A percentile compares a stretch with the other conserved stretches of the same genome.
These are phyloP conservation scores for Pythium grandisporangium DNA, from an alignment of 352 stramenopile species.

Conservation along the genomic window DNA sequence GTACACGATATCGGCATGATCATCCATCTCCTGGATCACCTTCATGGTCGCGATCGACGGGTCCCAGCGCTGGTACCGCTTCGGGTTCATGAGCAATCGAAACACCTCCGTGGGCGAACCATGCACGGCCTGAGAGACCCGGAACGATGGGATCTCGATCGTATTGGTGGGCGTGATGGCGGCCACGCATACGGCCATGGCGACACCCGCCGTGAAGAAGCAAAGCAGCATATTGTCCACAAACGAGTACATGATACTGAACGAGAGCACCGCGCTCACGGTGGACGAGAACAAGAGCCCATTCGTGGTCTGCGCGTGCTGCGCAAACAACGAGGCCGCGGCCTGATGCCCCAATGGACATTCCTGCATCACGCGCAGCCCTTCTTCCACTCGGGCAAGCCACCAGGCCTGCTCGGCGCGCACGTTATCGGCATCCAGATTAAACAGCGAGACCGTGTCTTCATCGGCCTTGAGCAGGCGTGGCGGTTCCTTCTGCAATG, in stretches of 20 bases:
- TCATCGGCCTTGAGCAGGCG: conserved; percentile 70
- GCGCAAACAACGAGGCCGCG: conserved; percentile 66
- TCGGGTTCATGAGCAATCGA: conserved; percentile 76
- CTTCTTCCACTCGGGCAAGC: conserved; percentile 74
- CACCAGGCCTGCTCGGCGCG: conserved; percentile 82
- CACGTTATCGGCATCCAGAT: conserved; percentile 77
- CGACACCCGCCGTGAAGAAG: conserved; percentile 53
- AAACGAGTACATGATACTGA: conserved; percentile 85
- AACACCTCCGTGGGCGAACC: conserved; percentile 81
- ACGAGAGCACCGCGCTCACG: conserved; percentile 59
- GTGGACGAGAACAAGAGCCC: conserved; percentile 56
- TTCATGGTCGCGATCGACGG: conserved; percentile 69
- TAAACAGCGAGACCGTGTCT: conserved; percentile 80
- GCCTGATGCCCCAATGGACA: conserved; percentile 74
- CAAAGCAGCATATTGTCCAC: conserved; percentile 74
- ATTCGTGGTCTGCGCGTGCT: conserved; percentile 72
- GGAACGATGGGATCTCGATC: conserved; percentile 79
- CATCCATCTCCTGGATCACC: conserved; percentile 79
- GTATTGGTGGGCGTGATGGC: conserved; percentile 58
- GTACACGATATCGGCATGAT: conserved; percentile 86
- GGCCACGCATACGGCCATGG: conserved; percentile 56
- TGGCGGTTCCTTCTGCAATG: conserved; percentile 49
- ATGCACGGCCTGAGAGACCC: conserved; percentile 78
- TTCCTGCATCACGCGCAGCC: conserved; percentile 80
- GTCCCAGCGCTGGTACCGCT: conserved; percentile 79